Evolutionary conservation across 768 basidiomycete species (phyloP), one percentile per base, ranked within the genome.

Genomic region (Myochromella boudieri): DNA sequence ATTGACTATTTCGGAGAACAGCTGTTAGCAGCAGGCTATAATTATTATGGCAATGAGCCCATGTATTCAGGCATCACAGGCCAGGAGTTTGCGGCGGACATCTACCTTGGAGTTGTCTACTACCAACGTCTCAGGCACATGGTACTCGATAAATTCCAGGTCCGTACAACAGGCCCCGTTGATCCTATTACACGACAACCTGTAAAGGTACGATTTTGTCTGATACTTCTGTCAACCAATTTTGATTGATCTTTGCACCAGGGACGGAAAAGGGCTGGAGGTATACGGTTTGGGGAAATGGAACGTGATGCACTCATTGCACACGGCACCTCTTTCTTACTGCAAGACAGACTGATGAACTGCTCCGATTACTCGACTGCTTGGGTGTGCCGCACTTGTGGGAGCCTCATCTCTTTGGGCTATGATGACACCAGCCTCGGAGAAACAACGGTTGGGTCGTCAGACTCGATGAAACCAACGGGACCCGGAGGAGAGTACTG

Each of bases 31-130:
- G 84, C 97, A 11, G 97, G 97, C 6, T 99, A 97, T 76, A 98
- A 97, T 67, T 99, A 97, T 67, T 91, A 95, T 63, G 97, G 97
- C 11, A 97, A 97, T 69, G 97, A 99, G 66, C 95, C 97, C 4
- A 99, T 99, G 97, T 99, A 99, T 67, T 97, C 95, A 46, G 97
- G 97, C 18, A 97, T 99, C 64, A 98, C 97, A 6, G 97, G 97
- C 12, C 82, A 98, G 68, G 97, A 99, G 69, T 99, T 99, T 67
- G 86, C 90, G 32, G 97, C 97, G 6, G 97, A 99, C 65, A 99
- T 99, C 60, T 99, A 98, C 68, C 81, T 98, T 54, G 97, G 97
- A 15, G 87, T 97, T 29, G 95, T 99, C 46, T 99, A 98, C 71
- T 99, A 99, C 67, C 97, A 99, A 64, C 87, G 97, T 43, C 76